Evolutionary conservation across 345 rosid species (phyloP).

Genomic region (Abelmoschus esculentus): DNA sequence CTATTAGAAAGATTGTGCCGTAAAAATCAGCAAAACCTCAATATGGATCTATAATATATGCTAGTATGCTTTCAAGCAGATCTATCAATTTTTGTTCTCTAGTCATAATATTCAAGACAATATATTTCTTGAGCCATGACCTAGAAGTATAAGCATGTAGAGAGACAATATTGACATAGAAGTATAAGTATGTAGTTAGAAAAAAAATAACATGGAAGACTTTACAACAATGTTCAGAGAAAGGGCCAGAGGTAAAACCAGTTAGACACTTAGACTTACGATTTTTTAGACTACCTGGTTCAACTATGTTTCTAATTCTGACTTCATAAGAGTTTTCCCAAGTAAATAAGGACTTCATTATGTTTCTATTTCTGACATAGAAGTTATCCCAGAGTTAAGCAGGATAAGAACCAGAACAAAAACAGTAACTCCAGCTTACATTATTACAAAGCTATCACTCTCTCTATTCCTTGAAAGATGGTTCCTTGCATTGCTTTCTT

Average conservation of each 20-base stretch:
- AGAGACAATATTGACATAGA: too few species aligned
- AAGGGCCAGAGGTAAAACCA: not conserved
- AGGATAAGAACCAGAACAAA: not conserved
- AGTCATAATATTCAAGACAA: not conserved
- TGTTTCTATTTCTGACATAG: not conserved
- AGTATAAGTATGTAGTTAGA: not conserved
- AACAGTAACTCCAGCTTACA: constrained; percentile 27
- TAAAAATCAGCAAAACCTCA: not conserved
- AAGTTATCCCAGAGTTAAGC: not conserved
- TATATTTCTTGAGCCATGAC: not conserved
- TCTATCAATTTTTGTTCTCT: not conserved
- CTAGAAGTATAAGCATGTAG: too few species aligned
- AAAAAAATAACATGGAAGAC: not conserved
- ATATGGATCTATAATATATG: not conserved
- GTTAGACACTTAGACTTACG: not conserved
- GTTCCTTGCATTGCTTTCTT: constrained; percentile 29
- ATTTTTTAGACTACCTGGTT: not conserved
- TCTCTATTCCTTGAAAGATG: constrained; percentile 29
- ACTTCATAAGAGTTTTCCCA: not conserved
- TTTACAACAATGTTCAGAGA: not conserved
- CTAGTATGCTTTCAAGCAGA: not conserved
- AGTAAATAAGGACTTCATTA: not conserved
- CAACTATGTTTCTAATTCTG: not conserved
- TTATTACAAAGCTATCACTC: constrained; percentile 37
- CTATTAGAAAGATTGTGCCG: not conserved